These are phyloP conservation scores for Tolypocladium tropicale DNA, from an alignment of 2,329 filamentous ascomycete species.

Conservation along the genomic window DNA sequence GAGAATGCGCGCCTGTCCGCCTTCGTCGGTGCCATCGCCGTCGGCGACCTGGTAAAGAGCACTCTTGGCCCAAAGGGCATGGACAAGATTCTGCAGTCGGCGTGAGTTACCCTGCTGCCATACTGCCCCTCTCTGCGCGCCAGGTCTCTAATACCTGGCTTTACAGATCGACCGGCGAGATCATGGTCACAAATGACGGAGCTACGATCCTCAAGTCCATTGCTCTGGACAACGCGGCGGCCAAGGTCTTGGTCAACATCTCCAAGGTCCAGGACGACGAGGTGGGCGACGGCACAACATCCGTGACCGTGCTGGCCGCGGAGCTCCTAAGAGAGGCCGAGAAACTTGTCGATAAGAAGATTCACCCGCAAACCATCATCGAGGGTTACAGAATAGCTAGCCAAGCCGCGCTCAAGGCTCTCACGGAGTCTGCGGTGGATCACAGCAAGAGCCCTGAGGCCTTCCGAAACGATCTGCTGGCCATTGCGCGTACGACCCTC, in stretches of 20 bases:
- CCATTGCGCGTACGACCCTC: conserved; percentile 88
- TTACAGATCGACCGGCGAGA: conserved; percentile 79
- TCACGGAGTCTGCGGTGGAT: conserved; percentile 79
- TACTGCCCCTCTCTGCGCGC: neutral
- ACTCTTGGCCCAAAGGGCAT: conserved; percentile 96
- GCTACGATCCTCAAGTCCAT: conserved; percentile 98
- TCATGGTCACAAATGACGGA: conserved; percentile 98
- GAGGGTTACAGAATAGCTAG: conserved; percentile 98
- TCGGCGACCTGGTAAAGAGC: conserved; percentile 94
- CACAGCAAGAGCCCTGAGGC: conserved; percentile 74
- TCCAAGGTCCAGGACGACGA: conserved; percentile 99
- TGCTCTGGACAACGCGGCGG: conserved; percentile 94
- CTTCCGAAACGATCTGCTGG: conserved; percentile 81
- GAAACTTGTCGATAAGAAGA: conserved; percentile 95
- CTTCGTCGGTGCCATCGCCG: conserved; percentile 95
- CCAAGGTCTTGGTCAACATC: conserved; percentile 97
- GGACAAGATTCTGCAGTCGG: conserved; percentile 96
- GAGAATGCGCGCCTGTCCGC: conserved; percentile 98
- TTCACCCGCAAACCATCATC: conserved; percentile 98
- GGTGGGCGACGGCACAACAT: conserved; percentile 95
- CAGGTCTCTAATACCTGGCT: conserved; percentile 2
- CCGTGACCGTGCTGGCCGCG: conserved; percentile 90
- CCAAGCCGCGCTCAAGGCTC: conserved; percentile 70
- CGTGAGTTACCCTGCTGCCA: conserved; percentile 55
- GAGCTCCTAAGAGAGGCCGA: conserved; percentile 94